These are phyloP conservation scores for Solanum chilense DNA, from an alignment of 257 asterid species.

Conservation along the genomic window DNA sequence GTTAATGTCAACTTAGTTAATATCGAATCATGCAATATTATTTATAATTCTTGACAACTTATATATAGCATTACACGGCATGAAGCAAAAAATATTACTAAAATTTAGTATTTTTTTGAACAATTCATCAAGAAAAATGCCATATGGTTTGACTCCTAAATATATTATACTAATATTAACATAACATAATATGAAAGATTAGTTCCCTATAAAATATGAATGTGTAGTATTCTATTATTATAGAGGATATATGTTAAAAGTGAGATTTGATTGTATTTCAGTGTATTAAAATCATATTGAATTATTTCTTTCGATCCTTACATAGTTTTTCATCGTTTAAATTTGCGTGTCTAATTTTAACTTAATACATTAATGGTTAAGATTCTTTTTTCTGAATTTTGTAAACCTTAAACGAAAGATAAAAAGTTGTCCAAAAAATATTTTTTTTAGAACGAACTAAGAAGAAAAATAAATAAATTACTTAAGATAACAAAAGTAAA, in stretches of 20 bases:
- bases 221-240: neutral
- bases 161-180: neutral
- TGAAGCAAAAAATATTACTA: neutral
- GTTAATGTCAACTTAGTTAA: neutral
- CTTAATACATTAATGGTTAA: neutral
- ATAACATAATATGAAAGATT: neutral
- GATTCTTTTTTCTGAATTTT: too few relatives aligned
- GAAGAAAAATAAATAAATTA: too few relatives aligned
- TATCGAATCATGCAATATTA: neutral
- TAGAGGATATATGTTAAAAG: neutral
- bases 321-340: neutral
- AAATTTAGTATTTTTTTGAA: neutral
- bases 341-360: neutral
- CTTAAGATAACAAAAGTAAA: neutral
- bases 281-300: neutral
- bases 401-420: neutral
- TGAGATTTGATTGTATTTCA: neutral
- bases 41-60: neutral
- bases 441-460: accelerated
- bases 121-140: neutral
- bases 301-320: neutral
- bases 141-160: neutral
- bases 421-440: neutral
- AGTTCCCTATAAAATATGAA: neutral
- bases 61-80: neutral